phyloP scores from a whole-genome alignment of 2,329 filamentous ascomycete species.

The Lasiodiplodia gonubiensis region DNA sequence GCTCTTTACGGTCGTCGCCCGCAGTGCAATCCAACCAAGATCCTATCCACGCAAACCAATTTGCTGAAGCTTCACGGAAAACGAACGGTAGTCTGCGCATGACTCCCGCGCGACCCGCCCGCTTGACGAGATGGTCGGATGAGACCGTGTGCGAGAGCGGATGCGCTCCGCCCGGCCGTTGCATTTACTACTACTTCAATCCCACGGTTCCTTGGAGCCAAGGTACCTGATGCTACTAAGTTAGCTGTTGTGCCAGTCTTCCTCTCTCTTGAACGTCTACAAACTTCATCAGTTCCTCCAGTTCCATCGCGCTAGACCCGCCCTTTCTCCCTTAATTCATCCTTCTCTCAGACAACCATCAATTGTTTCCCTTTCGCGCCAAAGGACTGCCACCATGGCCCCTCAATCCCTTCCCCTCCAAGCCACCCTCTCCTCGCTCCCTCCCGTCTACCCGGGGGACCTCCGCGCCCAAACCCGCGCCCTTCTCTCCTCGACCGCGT shows the following conservation, averaged over 20 bases:
- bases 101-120: not conserved
- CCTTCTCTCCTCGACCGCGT: constrained; percentile 32
- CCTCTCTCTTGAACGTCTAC: not conserved
- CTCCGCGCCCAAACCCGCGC: constrained; percentile 35
- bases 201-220: not conserved
- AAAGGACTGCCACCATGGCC: not conserved
- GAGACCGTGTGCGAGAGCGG: not conserved
- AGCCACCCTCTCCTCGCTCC: constrained; percentile 33
- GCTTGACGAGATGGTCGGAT: not conserved
- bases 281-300: not conserved
- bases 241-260: not conserved
- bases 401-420: constrained; percentile 25
- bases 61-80: not conserved
- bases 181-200: constrained; percentile 9
- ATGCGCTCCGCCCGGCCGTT: constrained; percentile 1
- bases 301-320: not conserved
- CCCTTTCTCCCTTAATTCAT: too few relatives aligned
- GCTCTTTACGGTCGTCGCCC: constrained; percentile 5
- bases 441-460: constrained; percentile 30
- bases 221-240: not conserved
- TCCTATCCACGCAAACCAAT: not conserved
- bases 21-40: constrained; percentile 1
- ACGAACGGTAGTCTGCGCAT: not conserved
- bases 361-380: not conserved
- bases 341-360: not conserved